These are phyloP conservation scores for Talaromyces liani DNA, from an alignment of 495 filamentous ascomycete genomes.

Conservation along the genomic window DNA sequence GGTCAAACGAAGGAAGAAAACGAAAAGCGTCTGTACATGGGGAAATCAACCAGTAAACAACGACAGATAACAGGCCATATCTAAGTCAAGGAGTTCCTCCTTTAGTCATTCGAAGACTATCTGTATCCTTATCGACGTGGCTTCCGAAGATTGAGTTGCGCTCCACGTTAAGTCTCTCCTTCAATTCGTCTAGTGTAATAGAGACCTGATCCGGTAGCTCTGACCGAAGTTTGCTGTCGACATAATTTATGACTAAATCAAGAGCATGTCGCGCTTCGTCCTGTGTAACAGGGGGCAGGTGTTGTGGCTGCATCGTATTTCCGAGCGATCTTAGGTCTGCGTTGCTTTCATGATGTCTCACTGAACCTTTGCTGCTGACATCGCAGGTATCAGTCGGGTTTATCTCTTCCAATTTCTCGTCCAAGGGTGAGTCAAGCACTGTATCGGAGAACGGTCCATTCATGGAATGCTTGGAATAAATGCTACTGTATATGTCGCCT, in stretches of 20 bases:
- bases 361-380: constrained; percentile 22
- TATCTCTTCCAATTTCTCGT: constrained; percentile 29
- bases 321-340: constrained; percentile 29
- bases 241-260: constrained; percentile 61
- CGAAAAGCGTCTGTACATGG: too few relatives aligned
- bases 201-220: too few relatives aligned
- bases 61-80: too few relatives aligned
- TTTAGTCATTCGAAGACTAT: too few relatives aligned
- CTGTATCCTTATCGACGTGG: too few relatives aligned
- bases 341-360: constrained; percentile 38
- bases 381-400: constrained; percentile 9
- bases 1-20: too few relatives aligned
- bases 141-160: too few relatives aligned
- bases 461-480: constrained; percentile 44
- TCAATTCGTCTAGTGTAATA: too few relatives aligned
- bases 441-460: constrained; percentile 50
- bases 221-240: too few relatives aligned
- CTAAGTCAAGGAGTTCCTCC: too few relatives aligned
- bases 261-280: constrained; percentile 83
- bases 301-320: constrained; percentile 41
- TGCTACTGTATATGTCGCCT: constrained; percentile 49
- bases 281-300: constrained; percentile 44
- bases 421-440: constrained; percentile 61
- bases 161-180: too few relatives aligned
- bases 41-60: too few relatives aligned